Evolutionary conservation across 2,329 filamentous ascomycete genomes (phyloP).

Genomic region (Alternaria dauci): DNA sequence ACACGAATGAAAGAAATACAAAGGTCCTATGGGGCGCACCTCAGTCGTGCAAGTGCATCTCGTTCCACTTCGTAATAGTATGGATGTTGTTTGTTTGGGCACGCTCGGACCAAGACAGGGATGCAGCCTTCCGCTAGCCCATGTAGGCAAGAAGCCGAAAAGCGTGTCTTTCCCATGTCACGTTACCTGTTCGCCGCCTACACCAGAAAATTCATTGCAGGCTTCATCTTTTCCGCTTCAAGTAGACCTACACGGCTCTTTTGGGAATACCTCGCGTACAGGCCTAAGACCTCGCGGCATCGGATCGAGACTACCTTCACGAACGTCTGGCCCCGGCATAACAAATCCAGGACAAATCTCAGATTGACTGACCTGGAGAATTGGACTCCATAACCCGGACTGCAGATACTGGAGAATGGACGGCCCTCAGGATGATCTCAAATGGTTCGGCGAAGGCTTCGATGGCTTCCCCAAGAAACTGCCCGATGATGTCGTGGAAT

Average conservation of each 20-base stretch:
- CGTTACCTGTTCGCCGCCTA: slow-evolving; percentile 29
- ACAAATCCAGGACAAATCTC: background rate
- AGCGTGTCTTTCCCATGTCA: slow-evolving; percentile 23
- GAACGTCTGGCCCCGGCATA: background rate
- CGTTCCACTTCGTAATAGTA: slow-evolving; percentile 19
- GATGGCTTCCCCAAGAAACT: slow-evolving; percentile 71
- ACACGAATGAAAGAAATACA: slow-evolving; percentile 43
- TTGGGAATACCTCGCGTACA: background rate
- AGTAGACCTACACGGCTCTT: background rate
- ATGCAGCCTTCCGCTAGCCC: slow-evolving; percentile 17
- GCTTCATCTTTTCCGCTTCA: background rate
- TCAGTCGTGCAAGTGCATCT: slow-evolving; percentile 15
- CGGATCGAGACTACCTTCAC: background rate
- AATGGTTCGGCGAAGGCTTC: slow-evolving; percentile 72
- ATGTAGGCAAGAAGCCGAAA: slow-evolving; percentile 25
- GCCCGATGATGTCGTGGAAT: slow-evolving; percentile 86
- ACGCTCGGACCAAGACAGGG: slow-evolving; percentile 24
- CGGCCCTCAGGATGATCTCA: slow-evolving; percentile 62
- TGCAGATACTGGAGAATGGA: slow-evolving; percentile 37
- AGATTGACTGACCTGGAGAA: background rate
- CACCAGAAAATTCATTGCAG: slow-evolving; percentile 3
- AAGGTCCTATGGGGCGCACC: slow-evolving; percentile 21
- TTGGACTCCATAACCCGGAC: background rate
- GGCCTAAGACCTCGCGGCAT: rapidly evolving
- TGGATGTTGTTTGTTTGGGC: slow-evolving; percentile 32